A percentile compares a stretch with the other conserved stretches of the same genome.
These are phyloP conservation scores for Plasmodium cynomolgi DNA, from an alignment of 169 alveolate genomes.

Conservation along the genomic window DNA sequence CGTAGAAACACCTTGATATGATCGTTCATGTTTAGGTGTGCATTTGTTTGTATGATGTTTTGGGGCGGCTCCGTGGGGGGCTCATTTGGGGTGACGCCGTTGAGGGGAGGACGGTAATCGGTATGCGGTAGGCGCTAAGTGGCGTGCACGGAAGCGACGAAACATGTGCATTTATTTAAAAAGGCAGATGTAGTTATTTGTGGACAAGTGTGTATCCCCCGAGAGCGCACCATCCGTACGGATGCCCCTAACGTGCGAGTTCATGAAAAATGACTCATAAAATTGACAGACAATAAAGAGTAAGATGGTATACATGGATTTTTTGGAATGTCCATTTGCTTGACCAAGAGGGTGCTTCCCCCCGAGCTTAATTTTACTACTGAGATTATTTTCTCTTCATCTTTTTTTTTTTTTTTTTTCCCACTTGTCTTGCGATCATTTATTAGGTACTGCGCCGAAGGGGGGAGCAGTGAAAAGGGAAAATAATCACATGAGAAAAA, in stretches of 20 bases:
- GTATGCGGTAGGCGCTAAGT: background rate
- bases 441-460: background rate
- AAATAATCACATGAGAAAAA: background rate
- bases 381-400: background rate
- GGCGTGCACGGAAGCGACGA: background rate
- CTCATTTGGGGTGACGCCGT: background rate
- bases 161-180: background rate
- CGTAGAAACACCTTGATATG: constrained; percentile 58
- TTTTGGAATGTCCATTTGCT: background rate
- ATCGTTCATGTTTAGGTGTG: constrained; percentile 29
- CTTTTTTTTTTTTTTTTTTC: background rate
- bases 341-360: background rate
- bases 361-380: background rate
- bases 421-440: background rate
- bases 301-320: background rate
- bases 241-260: background rate
- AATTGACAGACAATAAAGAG: background rate
- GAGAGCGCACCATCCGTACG: background rate
- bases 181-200: background rate
- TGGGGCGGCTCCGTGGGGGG: background rate
- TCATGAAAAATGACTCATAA: background rate
- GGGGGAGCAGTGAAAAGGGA: background rate
- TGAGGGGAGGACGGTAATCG: background rate
- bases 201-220: background rate
- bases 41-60: background rate